A percentile compares a stretch with the other conserved stretches of the same genome.
These are phyloP conservation scores for Nyctanthes arbortristis DNA, from an alignment of 257 asterid species.

Conservation along the genomic window DNA sequence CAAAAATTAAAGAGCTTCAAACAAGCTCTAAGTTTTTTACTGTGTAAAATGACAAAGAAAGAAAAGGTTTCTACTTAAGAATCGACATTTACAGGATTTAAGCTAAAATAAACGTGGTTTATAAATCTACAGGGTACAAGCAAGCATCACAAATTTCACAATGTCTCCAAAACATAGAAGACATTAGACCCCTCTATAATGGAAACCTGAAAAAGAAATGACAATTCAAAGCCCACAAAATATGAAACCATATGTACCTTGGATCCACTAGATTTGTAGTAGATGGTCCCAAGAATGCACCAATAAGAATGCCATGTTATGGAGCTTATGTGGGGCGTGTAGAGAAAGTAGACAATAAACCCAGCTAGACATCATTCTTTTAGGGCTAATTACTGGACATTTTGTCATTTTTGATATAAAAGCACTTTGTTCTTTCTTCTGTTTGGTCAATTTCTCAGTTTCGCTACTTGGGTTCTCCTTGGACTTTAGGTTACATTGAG, in stretches of 20 bases:
- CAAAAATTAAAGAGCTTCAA: too few species aligned
- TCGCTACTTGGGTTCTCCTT: not conserved
- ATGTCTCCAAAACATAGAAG: not conserved
- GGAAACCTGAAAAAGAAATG: conserved; percentile 11
- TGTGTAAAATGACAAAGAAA: not conserved
- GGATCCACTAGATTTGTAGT: conserved; percentile 37
- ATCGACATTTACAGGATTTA: too few species aligned
- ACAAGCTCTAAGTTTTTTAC: too few species aligned
- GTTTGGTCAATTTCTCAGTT: conserved; percentile 36
- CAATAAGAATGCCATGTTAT: not conserved
- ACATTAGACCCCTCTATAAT: not conserved
- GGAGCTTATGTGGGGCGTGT: conserved; percentile 22
- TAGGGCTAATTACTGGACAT: conserved; percentile 28
- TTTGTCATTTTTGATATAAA: conserved; percentile 54
- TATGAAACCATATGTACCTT: conserved; percentile 3
- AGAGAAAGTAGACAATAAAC: conserved; percentile 54
- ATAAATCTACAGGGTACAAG: too few species aligned
- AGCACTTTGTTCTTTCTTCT: conserved; percentile 29
- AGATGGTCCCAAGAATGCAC: conserved; percentile 31
- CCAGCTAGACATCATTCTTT: conserved; percentile 51
- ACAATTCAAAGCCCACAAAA: not conserved
- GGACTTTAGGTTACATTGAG: conserved; percentile 17
- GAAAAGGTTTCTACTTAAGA: too few species aligned
- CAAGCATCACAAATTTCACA: too few species aligned
- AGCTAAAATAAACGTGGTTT: too few species aligned